A percentile compares a stretch with the other conserved stretches of the same genome.
phyloP scores from a whole-genome alignment of 2,329 filamentous ascomycete genomes.

The Fusarium siculi region DNA sequence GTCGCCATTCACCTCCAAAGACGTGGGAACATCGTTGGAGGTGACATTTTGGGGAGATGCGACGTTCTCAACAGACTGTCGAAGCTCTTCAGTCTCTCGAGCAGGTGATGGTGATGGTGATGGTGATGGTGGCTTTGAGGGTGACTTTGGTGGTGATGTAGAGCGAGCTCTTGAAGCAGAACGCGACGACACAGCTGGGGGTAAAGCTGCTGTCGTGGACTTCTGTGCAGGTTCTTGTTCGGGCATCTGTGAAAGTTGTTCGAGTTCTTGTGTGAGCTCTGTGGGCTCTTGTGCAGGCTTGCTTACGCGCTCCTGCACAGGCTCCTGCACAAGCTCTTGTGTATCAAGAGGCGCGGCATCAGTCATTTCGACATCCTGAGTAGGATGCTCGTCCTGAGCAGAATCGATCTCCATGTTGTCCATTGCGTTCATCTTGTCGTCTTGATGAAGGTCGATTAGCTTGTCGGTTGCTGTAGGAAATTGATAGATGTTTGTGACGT shows the following conservation, averaged over 20 bases:
- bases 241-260: background rate
- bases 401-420: slow-evolving; percentile 35
- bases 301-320: background rate
- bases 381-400: slow-evolving; percentile 13
- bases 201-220: background rate
- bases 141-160: slow-evolving; percentile 9
- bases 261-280: background rate
- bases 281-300: background rate
- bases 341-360: slow-evolving; percentile 12
- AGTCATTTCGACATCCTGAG: slow-evolving; percentile 35
- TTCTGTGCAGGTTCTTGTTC: background rate
- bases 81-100: slow-evolving; percentile 1
- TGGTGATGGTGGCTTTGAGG: background rate
- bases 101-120: slow-evolving; percentile 1
- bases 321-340: background rate
- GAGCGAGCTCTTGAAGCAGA: background rate
- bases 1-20: slow-evolving; percentile 10
- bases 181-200: background rate
- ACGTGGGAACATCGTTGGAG: background rate
- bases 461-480: slow-evolving; percentile 14
- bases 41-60: slow-evolving; percentile 5
- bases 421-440: slow-evolving; percentile 36
- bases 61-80: background rate
- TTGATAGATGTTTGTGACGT: slow-evolving; percentile 14
- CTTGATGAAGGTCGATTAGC: background rate